Base-by-base conservation (phyloP, 805 yeast species). In the Nakazawaea ambrosiae region DNA sequence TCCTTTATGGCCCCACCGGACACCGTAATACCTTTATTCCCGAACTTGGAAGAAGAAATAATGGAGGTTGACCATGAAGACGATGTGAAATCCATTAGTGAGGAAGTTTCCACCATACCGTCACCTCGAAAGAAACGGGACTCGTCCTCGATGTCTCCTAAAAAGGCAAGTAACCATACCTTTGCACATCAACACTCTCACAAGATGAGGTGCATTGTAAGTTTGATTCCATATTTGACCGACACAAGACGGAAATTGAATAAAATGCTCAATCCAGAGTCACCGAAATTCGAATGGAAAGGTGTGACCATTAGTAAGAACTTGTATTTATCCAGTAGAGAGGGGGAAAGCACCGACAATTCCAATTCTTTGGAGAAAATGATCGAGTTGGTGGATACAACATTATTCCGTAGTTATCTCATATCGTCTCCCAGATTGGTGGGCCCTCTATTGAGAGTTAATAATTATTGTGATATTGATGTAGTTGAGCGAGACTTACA, bases 361-460 rank as follows among this genome's bases (percentile, higher is more conserved):
- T 15, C 65, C 26, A 47, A 48, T 4, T 51, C 54, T 17, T 48
- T 61, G 17, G 70, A 73, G 0, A 54, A 65, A 9, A 58, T 75
- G 32, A 52, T 66, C 4, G 50, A 49, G 4, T 42, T 70, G 1
- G 72, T 92, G 2, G 98, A 90, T 51, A 82, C 95, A 0, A 68
- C 86, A 1, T 63, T 92, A 15, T 86, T 90, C 49, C 65, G 75
- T 36, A 75, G 92, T 42, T 90, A 92, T 52, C 63, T 77, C 41
- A 53, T 75, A n/a, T 73, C 75, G 22, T 75, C 75, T 38, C 83
- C 85, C 0, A 70, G 81, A 44, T 65, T 90, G 53, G 70, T 90
- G 11, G 95, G 90, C 0, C 92, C 97, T 0, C 70, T 90, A 16
- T 65, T 90, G 4, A 66, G 97, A 34, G 68, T 87, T 2, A 72